These are phyloP conservation scores for Rauvolfia tetraphylla DNA, from an alignment of 257 asterid species.

Conservation along the genomic window DNA sequence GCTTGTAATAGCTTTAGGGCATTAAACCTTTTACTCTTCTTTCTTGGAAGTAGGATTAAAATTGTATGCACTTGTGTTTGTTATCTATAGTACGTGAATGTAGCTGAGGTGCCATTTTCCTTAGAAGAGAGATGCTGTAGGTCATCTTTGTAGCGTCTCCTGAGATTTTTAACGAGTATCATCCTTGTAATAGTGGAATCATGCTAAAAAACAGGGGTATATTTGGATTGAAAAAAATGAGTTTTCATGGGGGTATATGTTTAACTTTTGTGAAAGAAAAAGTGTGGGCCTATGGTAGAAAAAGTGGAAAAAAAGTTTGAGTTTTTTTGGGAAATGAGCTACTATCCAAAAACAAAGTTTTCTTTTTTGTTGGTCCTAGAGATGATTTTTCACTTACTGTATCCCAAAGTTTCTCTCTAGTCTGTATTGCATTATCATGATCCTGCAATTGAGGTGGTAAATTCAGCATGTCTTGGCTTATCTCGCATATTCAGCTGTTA, in stretches of 20 bases:
- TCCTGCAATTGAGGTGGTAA: not conserved
- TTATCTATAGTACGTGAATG: not conserved
- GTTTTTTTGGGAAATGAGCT: too few relatives aligned
- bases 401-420: not conserved
- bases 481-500: conserved; percentile 5
- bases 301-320: too few relatives aligned
- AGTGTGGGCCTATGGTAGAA: too few relatives aligned
- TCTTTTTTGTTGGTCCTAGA: not conserved
- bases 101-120: not conserved
- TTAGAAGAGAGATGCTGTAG: not conserved
- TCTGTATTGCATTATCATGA: not conserved
- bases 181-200: not conserved
- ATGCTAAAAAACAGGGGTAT: not conserved
- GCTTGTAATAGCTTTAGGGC: not conserved
- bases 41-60: not conserved
- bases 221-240: too few relatives aligned
- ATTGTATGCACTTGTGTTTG: not conserved
- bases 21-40: not conserved
- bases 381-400: not conserved
- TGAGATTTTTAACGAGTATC: not conserved
- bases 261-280: too few relatives aligned
- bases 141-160: not conserved
- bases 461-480: not conserved
- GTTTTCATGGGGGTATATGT: too few relatives aligned
- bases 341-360: too few relatives aligned